Evolutionary conservation across 371 early-diverging fungal species (phyloP), one percentile per base, ranked within the genome.

Genomic region (Zopfochytrium polystomum): DNA sequence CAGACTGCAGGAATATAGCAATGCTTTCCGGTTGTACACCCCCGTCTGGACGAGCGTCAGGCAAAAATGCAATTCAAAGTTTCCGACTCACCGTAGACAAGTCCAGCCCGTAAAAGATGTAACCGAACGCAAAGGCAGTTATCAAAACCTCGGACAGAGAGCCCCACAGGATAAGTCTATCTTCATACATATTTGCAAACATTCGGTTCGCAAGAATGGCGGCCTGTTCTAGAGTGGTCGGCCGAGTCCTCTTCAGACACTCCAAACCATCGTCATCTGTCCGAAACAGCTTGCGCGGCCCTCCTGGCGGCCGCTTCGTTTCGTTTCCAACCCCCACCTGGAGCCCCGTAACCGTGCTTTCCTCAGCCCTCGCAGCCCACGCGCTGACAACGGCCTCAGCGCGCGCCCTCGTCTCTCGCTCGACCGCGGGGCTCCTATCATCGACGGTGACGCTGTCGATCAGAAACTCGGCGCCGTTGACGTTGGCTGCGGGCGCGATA

Each of bases 401-500:
- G 1, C 53, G 29, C 20, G 29, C 34, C 23, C 38, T 58, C 13
- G 65, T 42, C 43, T 31, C 52, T 18, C 35, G 32, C 50, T 76
- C 77, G 20, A 65, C 34, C n/a, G 44, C 57, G 6, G 44, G 56
- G 38, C 51, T 58, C 2, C 73, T 66, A 53, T 71, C 65, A 53
- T 75, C 72, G 11, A 74, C 57, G 13, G 57, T 38, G 20, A 64
- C 49, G 29, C 91, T 63, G 68, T 93, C 92, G n/a, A 93, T 77
- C 54, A 91, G 60, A 57, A n/a, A n/a, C n/a, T n/a, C n/a, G n/a
- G n/a, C n/a, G n/a, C n/a, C n/a, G n/a, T n/a, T n/a, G n/a, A n/a
- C 89, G 2, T 91, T 89, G 9, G 80, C 80, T 0, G 93, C 93
- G 57, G 92, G 89, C 0, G 77, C 76, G 51, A 51, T 42, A 0